Conservation (phyloP, 192 early-diverging fungal genomes). For the Backusella parvicylindrica region DNA sequence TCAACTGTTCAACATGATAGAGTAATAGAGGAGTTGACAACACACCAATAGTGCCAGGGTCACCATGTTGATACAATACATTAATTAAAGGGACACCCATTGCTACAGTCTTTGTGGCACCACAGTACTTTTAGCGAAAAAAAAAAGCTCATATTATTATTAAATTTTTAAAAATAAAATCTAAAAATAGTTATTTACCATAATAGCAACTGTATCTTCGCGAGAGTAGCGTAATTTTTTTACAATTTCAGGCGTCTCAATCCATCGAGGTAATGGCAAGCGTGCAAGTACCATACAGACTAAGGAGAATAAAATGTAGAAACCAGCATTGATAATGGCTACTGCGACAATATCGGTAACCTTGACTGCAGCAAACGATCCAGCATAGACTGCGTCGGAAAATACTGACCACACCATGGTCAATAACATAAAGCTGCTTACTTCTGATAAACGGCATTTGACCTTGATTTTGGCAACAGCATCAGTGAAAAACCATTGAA, state of each 20-base stretch:
- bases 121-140: constrained; percentile 48
- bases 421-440: constrained; percentile 57
- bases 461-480: constrained; percentile 43
- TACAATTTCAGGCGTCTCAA: constrained; percentile 22
- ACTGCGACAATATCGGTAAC: constrained; percentile 51
- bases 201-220: constrained; percentile 59
- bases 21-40: constrained; percentile 62
- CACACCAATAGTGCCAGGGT: constrained; percentile 50
- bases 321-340: constrained; percentile 44
- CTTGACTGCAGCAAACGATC: constrained; percentile 47
- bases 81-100: constrained; percentile 76
- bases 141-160: background rate
- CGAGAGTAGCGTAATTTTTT: constrained; percentile 33
- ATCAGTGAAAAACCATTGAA: constrained; percentile 45
- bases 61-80: constrained; percentile 52
- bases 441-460: constrained; percentile 47
- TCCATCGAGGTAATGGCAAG: constrained; percentile 26
- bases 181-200: constrained; percentile 29
- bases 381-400: constrained; percentile 60
- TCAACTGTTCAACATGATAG: constrained; percentile 71
- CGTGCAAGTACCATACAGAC: constrained; percentile 46
- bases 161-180: background rate
- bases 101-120: constrained; percentile 71
- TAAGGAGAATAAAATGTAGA: constrained; percentile 51
- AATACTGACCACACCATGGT: constrained; percentile 72